phyloP scores from a whole-genome alignment of 257 asterid genomes.

The Solanum habrochaites region DNA sequence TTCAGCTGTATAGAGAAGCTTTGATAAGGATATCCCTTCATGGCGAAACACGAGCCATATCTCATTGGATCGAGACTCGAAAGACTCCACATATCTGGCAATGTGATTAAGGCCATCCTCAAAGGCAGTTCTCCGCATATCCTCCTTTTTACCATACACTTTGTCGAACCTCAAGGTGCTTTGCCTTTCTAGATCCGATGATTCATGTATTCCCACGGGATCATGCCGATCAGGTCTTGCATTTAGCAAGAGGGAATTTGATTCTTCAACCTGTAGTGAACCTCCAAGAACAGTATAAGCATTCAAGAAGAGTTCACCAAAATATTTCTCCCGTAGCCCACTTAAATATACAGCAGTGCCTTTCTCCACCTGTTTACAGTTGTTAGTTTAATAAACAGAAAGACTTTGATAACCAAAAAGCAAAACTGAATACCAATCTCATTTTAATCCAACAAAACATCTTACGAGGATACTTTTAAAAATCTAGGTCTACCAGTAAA shows the following conservation, averaged over 20 bases:
- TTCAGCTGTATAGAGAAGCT: slow-evolving; percentile 82
- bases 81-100: slow-evolving; percentile 92
- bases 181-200: slow-evolving; percentile 23
- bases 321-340: slow-evolving; percentile 89
- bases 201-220: slow-evolving; percentile 18
- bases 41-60: slow-evolving; percentile 95
- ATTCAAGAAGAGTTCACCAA: slow-evolving; percentile 83
- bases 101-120: slow-evolving; percentile 87
- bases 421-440: background rate
- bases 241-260: slow-evolving; percentile 25
- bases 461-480: background rate
- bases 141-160: slow-evolving; percentile 15
- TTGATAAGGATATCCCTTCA: slow-evolving; percentile 89
- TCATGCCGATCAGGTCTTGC: slow-evolving; percentile 15
- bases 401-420: slow-evolving; percentile 5
- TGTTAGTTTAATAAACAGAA: slow-evolving; percentile 9
- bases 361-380: slow-evolving; percentile 73
- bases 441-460: background rate
- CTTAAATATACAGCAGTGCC: slow-evolving; percentile 77
- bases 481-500: background rate
- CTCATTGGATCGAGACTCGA: slow-evolving; percentile 84
- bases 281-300: slow-evolving; percentile 61
- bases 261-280: slow-evolving; percentile 23
- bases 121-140: slow-evolving; percentile 19
- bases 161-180: slow-evolving; percentile 25